Percentiles rank a stretch among this genome's conserved stretches.
These are phyloP conservation scores for Saksenaea vasiformis DNA, from an alignment of 371 early-diverging fungal species.

Conservation along the genomic window DNA sequence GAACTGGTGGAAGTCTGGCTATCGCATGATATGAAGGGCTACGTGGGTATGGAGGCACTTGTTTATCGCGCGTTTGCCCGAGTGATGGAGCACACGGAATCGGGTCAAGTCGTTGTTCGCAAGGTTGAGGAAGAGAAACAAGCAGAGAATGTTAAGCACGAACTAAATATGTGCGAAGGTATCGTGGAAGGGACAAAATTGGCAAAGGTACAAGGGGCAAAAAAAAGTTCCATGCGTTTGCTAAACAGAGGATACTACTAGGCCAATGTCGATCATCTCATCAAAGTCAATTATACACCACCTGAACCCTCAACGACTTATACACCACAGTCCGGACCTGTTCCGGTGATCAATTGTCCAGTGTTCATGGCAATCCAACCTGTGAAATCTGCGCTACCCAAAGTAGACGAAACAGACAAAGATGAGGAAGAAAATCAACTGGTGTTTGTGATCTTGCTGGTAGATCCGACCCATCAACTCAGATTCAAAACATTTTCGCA, in stretches of 20 bases:
- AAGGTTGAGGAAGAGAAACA: conserved; percentile 39
- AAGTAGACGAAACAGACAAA: conserved; percentile 26
- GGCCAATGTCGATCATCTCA: conserved; percentile 58
- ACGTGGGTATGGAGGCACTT: conserved; percentile 57
- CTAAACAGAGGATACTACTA: conserved; percentile 4
- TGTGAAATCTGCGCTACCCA: conserved; percentile 33
- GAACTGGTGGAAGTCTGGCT: conserved; percentile 69
- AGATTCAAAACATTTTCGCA: conserved; percentile 63
- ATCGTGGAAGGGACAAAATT: conserved; percentile 57
- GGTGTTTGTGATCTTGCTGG: conserved; percentile 53
- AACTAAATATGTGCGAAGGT: conserved; percentile 65
- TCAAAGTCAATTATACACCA: conserved; percentile 48
- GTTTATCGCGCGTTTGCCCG: conserved; percentile 66
- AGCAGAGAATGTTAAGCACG: conserved; percentile 35
- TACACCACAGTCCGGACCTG: conserved; percentile 41
- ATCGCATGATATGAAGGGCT: conserved; percentile 66
- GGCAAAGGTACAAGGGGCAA: conserved; percentile 41
- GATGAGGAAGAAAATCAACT: conserved; percentile 39
- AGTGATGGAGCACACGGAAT: conserved; percentile 72
- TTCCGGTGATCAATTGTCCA: conserved; percentile 59
- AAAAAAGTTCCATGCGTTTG: background rate
- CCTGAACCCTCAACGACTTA: conserved; percentile 22
- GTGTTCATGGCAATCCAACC: conserved; percentile 71
- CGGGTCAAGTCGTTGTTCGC: conserved; percentile 67
- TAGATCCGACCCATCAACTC: conserved; percentile 65